Conservation (phyloP, 1,139 yeast genomes). For the Nadsonia commutata region DNA sequence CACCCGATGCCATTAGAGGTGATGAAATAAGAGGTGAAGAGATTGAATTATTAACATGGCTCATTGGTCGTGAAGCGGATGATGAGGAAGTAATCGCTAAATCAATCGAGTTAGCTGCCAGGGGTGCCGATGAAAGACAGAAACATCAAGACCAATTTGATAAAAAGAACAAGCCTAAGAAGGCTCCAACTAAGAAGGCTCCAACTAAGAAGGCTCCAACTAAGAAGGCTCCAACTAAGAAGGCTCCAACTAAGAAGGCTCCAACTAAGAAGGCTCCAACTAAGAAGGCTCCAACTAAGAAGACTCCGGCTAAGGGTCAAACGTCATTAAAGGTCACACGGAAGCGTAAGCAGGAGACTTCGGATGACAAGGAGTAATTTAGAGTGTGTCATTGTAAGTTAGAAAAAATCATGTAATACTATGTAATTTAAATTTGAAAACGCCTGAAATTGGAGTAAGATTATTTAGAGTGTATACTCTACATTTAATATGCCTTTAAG, state of each 20-base stretch:
- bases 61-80: slow-evolving; percentile 36
- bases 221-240: not conserved
- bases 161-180: slow-evolving; percentile 11
- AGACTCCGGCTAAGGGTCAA: not conserved
- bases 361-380: not conserved
- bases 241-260: not conserved
- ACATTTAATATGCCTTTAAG: too few species aligned
- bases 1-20: slow-evolving; percentile 28
- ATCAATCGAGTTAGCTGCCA: slow-evolving; percentile 32
- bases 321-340: not conserved
- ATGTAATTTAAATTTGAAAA: too few species aligned
- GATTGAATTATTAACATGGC: slow-evolving; percentile 53
- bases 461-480: too few species aligned
- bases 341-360: not conserved
- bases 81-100: slow-evolving; percentile 43
- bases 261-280: not conserved
- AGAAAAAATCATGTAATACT: too few species aligned
- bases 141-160: slow-evolving; percentile 17
- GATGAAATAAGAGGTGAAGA: slow-evolving; percentile 63
- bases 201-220: not conserved
- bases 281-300: not conserved
- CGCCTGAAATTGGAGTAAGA: too few species aligned
- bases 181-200: slow-evolving; percentile 8
- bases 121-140: slow-evolving; percentile 21
- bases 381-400: not conserved